Base-by-base conservation (phyloP, 805 yeast genomes). In the Candida qinlingensis region DNA sequence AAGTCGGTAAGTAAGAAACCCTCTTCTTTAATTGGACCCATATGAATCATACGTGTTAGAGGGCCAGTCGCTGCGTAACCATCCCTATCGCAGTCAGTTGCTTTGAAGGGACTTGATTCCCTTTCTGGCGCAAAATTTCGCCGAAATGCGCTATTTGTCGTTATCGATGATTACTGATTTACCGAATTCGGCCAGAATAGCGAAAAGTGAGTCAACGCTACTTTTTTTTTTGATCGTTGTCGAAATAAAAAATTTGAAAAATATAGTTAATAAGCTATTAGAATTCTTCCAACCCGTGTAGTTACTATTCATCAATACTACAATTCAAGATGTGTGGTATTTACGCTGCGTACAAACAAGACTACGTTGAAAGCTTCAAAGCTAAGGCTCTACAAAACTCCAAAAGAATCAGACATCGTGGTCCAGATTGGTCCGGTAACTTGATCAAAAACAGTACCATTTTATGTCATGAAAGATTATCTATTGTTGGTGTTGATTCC, bases 371-470 rank as follows among this genome's bases (percentile, higher is more conserved):
- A 59, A 72, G 75, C 47, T 94, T 87, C 78, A 92, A 91, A 71
- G 79, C 83, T 54, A 83, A 83, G 65, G 98, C 98, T 41, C 76
- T 94, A 54, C 95, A 88, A 68, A 77, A 88, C 67, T 79, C 98
- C 54, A 92, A 89, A 71, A 81, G 91, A 72, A 85, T 92, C 68
- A 84, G 99, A 74, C 99, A 94, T 72, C 85, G 99, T 72, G 99
- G 99, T 64, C 99, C 99, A 58, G 99, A 94, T 72, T 94, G 99
- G 99, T 79, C 90, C 37, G 99, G 99, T 64, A 90, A 89, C 81
- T 67, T 77, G 56, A 72, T 79, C 56, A 81, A 83, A 65, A 87
- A 87, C 83, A 68, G 74, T 56, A 88, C 97, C 42, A 83, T 94
- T 57, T 71, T 94, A 58, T 83, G 87, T 60, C 99, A 94, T 68